These are phyloP conservation scores for Agaricales sp. DNA, from an alignment of 1,284 basidiomycete species.

Conservation along the genomic window DNA sequence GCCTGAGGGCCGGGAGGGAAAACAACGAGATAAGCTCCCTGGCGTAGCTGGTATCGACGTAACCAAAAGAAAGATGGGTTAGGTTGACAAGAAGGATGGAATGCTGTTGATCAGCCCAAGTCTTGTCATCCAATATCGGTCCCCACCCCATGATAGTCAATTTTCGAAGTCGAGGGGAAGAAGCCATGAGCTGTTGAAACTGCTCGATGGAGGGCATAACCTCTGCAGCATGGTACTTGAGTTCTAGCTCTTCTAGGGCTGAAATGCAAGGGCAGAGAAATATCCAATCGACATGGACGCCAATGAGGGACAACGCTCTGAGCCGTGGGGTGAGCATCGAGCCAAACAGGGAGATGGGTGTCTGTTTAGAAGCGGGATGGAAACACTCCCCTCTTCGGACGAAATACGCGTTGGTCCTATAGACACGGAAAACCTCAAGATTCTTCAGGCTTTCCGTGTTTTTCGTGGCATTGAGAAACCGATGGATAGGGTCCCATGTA, in stretches of 20 bases:
- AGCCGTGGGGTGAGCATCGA: constrained; percentile 11
- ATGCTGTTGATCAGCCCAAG: constrained; percentile 4
- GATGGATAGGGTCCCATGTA: constrained; percentile 44
- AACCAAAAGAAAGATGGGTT: constrained; percentile 31
- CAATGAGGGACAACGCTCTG: constrained; percentile 30
- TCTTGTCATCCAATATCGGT: constrained; percentile 21
- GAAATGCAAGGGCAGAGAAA: constrained; percentile 20
- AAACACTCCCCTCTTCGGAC: constrained; percentile 31
- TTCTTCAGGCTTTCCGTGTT: constrained; percentile 21
- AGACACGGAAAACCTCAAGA: constrained; percentile 31
- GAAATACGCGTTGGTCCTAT: constrained; percentile 45
- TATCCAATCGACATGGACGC: constrained; percentile 44
- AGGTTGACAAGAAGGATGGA: constrained; percentile 24
- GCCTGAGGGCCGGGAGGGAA: constrained; percentile 25
- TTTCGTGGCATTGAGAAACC: constrained; percentile 31
- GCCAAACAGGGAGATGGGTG: constrained; percentile 32
- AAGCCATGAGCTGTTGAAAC: constrained; percentile 28
- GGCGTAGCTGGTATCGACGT: constrained; percentile 32
- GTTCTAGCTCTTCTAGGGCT: constrained; percentile 30
- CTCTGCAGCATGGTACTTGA: constrained; percentile 40
- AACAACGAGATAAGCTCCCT: constrained; percentile 32
- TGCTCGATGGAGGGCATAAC: constrained; percentile 37
- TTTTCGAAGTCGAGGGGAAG: constrained; percentile 26
- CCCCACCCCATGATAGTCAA: constrained; percentile 42
- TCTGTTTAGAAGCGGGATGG: constrained; percentile 25